Evolutionary conservation across 345 rosid genomes (phyloP).

Genomic region (Anastatica hierochuntica): DNA sequence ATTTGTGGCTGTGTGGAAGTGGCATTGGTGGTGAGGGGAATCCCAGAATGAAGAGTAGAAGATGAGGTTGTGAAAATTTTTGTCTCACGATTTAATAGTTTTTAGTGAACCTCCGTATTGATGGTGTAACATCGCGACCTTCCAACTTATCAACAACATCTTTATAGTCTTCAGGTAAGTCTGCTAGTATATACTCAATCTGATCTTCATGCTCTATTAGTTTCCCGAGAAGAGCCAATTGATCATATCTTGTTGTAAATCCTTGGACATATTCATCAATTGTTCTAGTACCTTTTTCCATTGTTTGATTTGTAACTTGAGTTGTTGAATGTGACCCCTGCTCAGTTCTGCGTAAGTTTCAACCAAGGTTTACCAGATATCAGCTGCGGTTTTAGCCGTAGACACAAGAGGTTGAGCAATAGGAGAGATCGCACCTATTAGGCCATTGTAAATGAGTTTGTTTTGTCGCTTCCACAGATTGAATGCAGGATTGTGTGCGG

Average conservation of each 20-base stretch:
- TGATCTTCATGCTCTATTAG: not conserved
- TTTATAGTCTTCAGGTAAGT: not conserved
- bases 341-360: not conserved
- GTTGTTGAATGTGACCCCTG: not conserved
- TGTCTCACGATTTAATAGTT: too few relatives aligned
- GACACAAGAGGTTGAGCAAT: not conserved
- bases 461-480: not conserved
- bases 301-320: not conserved
- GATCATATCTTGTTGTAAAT: not conserved
- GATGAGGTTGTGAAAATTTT: too few relatives aligned
- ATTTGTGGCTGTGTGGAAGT: too few relatives aligned
- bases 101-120: too few relatives aligned
- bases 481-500: not conserved
- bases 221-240: not conserved
- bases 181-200: not conserved
- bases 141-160: not conserved
- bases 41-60: too few relatives aligned
- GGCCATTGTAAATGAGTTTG: not conserved
- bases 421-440: not conserved
- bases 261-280: not conserved
- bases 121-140: not conserved
- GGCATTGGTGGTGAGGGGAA: too few relatives aligned
- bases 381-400: not conserved
- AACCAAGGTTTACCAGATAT: not conserved
- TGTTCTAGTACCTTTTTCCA: not conserved